These are phyloP conservation scores for Warburgia ugandensis DNA, from an alignment of 164 flowering plant genomes.

Conservation along the genomic window DNA sequence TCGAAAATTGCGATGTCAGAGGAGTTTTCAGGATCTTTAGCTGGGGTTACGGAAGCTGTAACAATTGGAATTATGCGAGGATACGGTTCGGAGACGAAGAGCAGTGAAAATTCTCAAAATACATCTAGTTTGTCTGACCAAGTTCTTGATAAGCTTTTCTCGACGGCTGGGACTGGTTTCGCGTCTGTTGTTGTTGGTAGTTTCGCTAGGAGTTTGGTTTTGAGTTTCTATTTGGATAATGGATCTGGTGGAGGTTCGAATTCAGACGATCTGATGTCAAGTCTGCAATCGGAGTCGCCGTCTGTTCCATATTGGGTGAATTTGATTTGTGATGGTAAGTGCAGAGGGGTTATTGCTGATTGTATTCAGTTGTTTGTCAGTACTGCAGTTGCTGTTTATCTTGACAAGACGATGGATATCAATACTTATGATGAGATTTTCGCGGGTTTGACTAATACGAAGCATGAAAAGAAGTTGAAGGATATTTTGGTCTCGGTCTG, in stretches of 20 bases:
- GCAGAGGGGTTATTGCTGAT: constrained; percentile 50
- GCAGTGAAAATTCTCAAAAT: constrained; percentile 4
- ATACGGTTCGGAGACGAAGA: constrained; percentile 15
- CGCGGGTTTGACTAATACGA: constrained; percentile 76
- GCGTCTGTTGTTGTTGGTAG: constrained; percentile 86
- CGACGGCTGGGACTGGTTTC: constrained; percentile 77
- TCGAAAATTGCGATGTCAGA: constrained; percentile 62
- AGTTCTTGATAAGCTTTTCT: constrained; percentile 54
- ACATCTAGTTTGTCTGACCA: constrained; percentile 32
- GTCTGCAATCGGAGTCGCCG: constrained; percentile 14
- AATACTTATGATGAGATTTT: constrained; percentile 78
- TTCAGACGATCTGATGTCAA: constrained; percentile 2
- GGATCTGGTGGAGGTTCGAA: constrained; percentile 7
- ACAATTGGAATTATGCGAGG: constrained; percentile 69
- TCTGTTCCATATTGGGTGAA: constrained; percentile 34
- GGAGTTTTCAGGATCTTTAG: constrained; percentile 47
- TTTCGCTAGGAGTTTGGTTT: constrained; percentile 79
- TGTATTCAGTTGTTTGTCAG: constrained; percentile 64
- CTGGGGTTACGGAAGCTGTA: constrained; percentile 44
- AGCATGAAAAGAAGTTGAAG: constrained; percentile 48
- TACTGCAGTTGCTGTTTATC: constrained; percentile 74
- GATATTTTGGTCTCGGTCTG: constrained; percentile 54
- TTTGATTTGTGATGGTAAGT: constrained; percentile 33
- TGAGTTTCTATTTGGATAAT: constrained; percentile 38
- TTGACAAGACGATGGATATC: constrained; percentile 74